phyloP scores from a whole-genome alignment of 1,139 yeast genomes.

The Kurtzmaniella quercitrusa region DNA sequence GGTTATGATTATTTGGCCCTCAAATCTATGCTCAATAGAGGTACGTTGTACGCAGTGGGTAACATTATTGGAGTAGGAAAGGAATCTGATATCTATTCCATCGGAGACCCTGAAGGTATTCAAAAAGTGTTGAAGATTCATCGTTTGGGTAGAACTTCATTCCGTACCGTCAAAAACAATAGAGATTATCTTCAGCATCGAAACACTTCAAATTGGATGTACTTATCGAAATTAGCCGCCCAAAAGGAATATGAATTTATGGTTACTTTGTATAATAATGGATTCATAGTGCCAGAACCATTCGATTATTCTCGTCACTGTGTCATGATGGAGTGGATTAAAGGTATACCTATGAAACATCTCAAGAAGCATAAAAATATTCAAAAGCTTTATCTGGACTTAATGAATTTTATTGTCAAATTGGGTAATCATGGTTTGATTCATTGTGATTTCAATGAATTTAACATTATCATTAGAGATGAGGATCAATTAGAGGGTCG shows the following conservation, averaged over 20 bases:
- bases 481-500: slow-evolving; percentile 37
- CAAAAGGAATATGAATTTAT: slow-evolving; percentile 87
- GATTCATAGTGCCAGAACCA: slow-evolving; percentile 85
- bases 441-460: slow-evolving; percentile 97
- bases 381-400: slow-evolving; percentile 68
- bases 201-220: slow-evolving; percentile 84
- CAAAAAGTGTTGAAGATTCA: slow-evolving; percentile 82
- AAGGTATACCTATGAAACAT: slow-evolving; percentile 87
- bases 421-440: slow-evolving; percentile 86
- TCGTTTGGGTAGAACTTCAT: slow-evolving; percentile 89
- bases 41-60: slow-evolving; percentile 75
- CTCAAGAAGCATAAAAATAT: slow-evolving; percentile 65
- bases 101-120: slow-evolving; percentile 62
- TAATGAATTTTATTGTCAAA: slow-evolving; percentile 82
- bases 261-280: slow-evolving; percentile 67
- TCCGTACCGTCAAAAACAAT: slow-evolving; percentile 86
- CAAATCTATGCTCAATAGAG: slow-evolving; percentile 72
- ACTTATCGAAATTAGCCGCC: slow-evolving; percentile 84
- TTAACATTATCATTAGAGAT: slow-evolving; percentile 83
- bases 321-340: slow-evolving; percentile 86
- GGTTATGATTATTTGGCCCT: slow-evolving; percentile 93
- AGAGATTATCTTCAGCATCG: slow-evolving; percentile 81
- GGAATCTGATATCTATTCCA: slow-evolving; percentile 93
- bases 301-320: slow-evolving; percentile 88
- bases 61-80: slow-evolving; percentile 94